Conservation (phyloP, 1,139 yeast species). For the Geotrichum fermentans region DNA sequence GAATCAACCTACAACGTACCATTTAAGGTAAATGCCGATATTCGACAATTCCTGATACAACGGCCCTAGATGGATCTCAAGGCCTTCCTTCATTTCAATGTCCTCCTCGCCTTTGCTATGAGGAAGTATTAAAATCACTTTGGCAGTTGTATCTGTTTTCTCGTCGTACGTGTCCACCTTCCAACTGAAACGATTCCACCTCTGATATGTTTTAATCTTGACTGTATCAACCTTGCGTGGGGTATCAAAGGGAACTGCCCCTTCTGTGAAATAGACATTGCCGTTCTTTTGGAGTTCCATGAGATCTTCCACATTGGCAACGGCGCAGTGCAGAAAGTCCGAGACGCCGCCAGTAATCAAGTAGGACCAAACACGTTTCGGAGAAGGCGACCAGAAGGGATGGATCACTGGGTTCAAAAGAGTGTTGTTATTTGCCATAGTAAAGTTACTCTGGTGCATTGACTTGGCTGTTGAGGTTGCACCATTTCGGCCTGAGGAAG, state of each 20-base stretch:
- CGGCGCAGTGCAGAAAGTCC: constrained; percentile 11
- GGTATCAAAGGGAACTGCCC: not conserved
- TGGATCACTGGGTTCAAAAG: constrained; percentile 1
- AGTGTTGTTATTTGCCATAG: not conserved
- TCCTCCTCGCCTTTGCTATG: constrained; percentile 1
- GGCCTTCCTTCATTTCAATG: constrained; percentile 4
- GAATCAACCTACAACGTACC: not conserved
- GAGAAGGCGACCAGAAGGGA: constrained; percentile 17
- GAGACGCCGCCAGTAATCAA: constrained; percentile 12
- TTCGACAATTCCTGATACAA: constrained; percentile 3
- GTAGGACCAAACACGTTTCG: constrained; percentile 10
- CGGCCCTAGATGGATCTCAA: constrained; percentile 8
- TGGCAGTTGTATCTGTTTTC: not conserved
- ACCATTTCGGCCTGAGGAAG: not conserved
- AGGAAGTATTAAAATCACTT: constrained; percentile 1
- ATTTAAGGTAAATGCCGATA: constrained; percentile 4
- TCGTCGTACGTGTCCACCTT: not conserved
- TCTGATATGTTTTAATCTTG: not conserved
- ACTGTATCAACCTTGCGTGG: not conserved
- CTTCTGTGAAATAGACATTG: constrained; percentile 2
- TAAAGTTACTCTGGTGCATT: not conserved
- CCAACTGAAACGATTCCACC: constrained; percentile 17
- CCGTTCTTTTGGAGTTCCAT: constrained; percentile 9
- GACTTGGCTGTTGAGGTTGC: not conserved
- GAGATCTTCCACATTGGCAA: constrained; percentile 12